Evolutionary conservation across 164 flowering plant species (phyloP), one percentile per base, ranked within the genome.

Genomic region (Stephania cephalantha): DNA sequence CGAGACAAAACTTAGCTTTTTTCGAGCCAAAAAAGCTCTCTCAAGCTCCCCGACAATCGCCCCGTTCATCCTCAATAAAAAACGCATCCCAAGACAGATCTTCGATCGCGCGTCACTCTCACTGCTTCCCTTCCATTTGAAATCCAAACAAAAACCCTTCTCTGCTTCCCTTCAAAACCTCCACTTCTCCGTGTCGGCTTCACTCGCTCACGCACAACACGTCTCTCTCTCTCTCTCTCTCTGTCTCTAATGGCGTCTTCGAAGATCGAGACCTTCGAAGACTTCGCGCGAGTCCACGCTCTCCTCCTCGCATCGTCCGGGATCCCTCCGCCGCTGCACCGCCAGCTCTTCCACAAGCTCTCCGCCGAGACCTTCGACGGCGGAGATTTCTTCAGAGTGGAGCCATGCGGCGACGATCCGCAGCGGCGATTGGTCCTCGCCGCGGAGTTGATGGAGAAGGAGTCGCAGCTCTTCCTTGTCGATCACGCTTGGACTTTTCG

Each of bases 401-500:
- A 96, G 80, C 87, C 90, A 0, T 88, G 91, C 73, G 89, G 90
- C 68, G 83, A 86, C 9, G 97, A 90, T 11, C 83, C 82, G 7
- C 94, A 88, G 79, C 78, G 97, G 77, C 83, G 92, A 35, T 95
- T 96, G 53, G 74, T 94, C 12, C 79, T 86, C 74, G 85, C 90
- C 11, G 76, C 91, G 8, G 91, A 88, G 4, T 84, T 20, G 66
- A 75, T 94, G 88, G 78, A 71, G 31, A 88, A 88, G 76, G 87
- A 90, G 17, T 89, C 97, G 42, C 74, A 86, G 25, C 82, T 96
- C 44, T 90, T 96, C 80, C 90, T 96, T 31, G 77, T 94, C 69
- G 99, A 96, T 80, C 98, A 96, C 68, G 98, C 98, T 68, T 96
- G 97, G 99, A 89, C 97, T 18, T 96, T 96, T 78, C 94, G 98